These are phyloP conservation scores for Elsinoe ampelina DNA, from an alignment of 2,329 filamentous ascomycete species.

Conservation along the genomic window DNA sequence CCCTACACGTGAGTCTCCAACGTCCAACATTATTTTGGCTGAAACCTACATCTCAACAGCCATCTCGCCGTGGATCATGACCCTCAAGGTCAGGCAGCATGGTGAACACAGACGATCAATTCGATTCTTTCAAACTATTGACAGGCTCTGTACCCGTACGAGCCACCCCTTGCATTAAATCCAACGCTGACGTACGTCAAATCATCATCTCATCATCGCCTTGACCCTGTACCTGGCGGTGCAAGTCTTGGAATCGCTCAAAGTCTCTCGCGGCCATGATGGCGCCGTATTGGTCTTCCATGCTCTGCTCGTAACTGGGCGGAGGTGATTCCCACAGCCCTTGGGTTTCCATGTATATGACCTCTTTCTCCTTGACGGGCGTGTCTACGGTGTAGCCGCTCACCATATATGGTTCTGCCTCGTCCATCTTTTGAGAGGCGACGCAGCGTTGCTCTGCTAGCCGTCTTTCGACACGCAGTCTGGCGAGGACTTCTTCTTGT, in stretches of 20 bases:
- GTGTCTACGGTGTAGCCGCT: constrained; percentile 60
- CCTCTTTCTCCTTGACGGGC: constrained; percentile 42
- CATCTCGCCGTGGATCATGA: too few species aligned
- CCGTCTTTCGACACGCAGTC: constrained; percentile 50
- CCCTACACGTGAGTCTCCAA: too few species aligned
- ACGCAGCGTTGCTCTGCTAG: constrained; percentile 17
- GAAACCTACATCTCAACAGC: too few species aligned
- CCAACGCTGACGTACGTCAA: too few species aligned
- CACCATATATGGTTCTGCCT: constrained; percentile 74
- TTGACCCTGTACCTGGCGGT: constrained; percentile 12
- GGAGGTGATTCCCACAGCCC: constrained; percentile 6
- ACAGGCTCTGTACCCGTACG: too few species aligned
- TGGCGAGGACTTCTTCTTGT: constrained; percentile 47
- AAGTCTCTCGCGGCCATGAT: constrained; percentile 46
- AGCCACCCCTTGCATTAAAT: too few species aligned
- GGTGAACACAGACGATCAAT: too few species aligned
- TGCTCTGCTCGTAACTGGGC: constrained; percentile 32
- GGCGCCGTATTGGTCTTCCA: constrained; percentile 61
- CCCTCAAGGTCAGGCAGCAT: too few species aligned
- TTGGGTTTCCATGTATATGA: neutral
- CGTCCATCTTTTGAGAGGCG: constrained; percentile 20
- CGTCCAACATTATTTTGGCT: too few species aligned
- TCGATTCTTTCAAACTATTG: too few species aligned
- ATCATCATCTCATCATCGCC: constrained; percentile 18
- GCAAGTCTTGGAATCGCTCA: constrained; percentile 43